Evolutionary conservation across 306 rosid species (phyloP).

Genomic region (Cicer judaicum): DNA sequence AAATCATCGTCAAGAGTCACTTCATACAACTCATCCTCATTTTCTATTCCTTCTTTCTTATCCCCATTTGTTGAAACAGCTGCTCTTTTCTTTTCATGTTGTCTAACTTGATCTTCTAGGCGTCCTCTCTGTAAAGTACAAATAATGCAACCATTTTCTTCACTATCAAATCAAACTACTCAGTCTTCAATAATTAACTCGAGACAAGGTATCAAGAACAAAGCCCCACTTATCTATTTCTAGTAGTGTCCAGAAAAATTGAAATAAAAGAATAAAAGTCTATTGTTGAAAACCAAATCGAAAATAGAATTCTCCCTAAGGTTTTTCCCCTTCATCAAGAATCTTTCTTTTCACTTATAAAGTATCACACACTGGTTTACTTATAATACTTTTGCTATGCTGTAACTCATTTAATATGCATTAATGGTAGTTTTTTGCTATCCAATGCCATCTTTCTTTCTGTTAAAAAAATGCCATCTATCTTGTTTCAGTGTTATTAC

Average conservation of each 20-base stretch:
- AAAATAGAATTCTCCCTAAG: not conserved
- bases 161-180: slow-evolving; percentile 36
- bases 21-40: slow-evolving; percentile 73
- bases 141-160: slow-evolving; percentile 32
- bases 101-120: slow-evolving; percentile 86
- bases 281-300: not conserved
- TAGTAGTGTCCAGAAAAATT: not conserved
- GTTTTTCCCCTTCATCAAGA: no score
- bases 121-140: slow-evolving; percentile 72
- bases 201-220: slow-evolving; percentile 2
- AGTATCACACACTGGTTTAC: not conserved
- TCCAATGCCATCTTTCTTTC: not conserved
- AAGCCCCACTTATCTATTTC: slow-evolving; percentile 15
- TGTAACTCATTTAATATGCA: not conserved
- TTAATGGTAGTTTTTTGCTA: slow-evolving; percentile 25
- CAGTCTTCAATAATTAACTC: slow-evolving; percentile 24
- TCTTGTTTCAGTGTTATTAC: slow-evolving; percentile 30
- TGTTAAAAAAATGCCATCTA: not conserved
- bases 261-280: not conserved
- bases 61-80: slow-evolving; percentile 47
- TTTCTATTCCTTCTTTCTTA: slow-evolving; percentile 49
- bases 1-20: slow-evolving; percentile 95
- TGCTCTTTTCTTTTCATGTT: slow-evolving; percentile 79
- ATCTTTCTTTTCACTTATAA: not conserved
- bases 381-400: slow-evolving; percentile 10